Conservation (phyloP, 164 flowering plant species). For the Piper betle region DNA sequence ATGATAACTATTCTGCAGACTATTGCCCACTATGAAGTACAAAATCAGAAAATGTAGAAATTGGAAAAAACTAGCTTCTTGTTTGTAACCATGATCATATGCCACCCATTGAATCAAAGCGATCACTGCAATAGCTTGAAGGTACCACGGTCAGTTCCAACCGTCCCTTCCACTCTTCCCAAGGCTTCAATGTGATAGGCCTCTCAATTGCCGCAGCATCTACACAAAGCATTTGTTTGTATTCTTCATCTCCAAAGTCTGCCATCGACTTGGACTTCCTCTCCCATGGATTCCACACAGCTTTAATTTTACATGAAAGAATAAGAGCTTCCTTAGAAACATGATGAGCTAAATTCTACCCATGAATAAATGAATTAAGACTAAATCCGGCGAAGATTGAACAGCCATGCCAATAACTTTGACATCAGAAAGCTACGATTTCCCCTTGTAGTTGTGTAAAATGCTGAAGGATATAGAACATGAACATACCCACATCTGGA, state of each 20-base stretch:
- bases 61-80: neutral
- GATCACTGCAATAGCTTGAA: slow-evolving; percentile 58
- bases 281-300: slow-evolving; percentile 99
- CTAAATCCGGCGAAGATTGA: no score
- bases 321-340: no score
- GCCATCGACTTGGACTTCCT: slow-evolving; percentile 69
- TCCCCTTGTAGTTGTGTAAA: neutral
- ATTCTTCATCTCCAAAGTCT: slow-evolving; percentile 84
- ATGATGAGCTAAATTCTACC: no score
- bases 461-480: neutral
- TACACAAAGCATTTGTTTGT: slow-evolving; percentile 87
- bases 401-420: no score
- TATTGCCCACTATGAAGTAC: no score
- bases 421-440: no score
- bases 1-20: no score
- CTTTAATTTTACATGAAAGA: slow-evolving; percentile 14
- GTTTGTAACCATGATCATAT: neutral
- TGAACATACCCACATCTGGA: slow-evolving; percentile 74
- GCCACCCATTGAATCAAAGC: slow-evolving; percentile 16
- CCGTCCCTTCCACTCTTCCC: slow-evolving; percentile 88
- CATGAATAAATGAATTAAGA: no score
- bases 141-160: slow-evolving; percentile 47
- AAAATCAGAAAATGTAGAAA: no score
- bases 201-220: slow-evolving; percentile 80
- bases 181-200: slow-evolving; percentile 71